phyloP scores from a whole-genome alignment of 1,284 basidiomycete genomes.

The Fomes fomentarius region DNA sequence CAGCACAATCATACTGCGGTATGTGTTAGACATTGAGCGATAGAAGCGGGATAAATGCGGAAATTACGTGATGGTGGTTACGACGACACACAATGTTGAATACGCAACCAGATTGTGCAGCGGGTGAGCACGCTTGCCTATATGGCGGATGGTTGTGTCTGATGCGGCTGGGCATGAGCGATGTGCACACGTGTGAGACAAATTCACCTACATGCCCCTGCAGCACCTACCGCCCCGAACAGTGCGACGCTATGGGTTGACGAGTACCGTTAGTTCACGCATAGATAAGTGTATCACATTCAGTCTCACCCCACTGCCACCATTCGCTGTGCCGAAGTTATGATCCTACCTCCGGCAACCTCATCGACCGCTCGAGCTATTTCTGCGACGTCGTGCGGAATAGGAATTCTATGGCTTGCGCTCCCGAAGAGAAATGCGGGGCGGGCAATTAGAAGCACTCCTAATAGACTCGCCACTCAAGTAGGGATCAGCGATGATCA shows the following conservation, averaged over 20 bases:
- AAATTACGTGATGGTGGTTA: slow-evolving; percentile 52
- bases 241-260: slow-evolving; percentile 52
- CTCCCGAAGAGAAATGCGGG: slow-evolving; percentile 38
- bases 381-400: neutral
- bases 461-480: slow-evolving; percentile 47
- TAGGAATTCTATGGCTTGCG: slow-evolving; percentile 14
- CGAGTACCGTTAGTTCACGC: neutral
- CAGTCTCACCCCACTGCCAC: slow-evolving; percentile 39
- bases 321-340: slow-evolving; percentile 39
- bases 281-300: neutral
- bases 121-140: slow-evolving; percentile 75
- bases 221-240: slow-evolving; percentile 62
- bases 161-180: neutral
- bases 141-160: slow-evolving; percentile 72
- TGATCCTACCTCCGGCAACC: neutral
- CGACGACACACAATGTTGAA: slow-evolving; percentile 62
- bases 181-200: too few relatives aligned
- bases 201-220: slow-evolving; percentile 55
- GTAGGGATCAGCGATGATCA: neutral
- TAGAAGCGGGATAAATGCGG: neutral
- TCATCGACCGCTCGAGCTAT: neutral
- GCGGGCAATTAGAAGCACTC: slow-evolving; percentile 56
- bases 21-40: neutral
- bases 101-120: slow-evolving; percentile 77
- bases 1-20: slow-evolving; percentile 46